Evolutionary conservation across 306 rosid genomes (phyloP), one percentile per base, ranked within the genome.

Genomic region (Cucumis sativus): DNA sequence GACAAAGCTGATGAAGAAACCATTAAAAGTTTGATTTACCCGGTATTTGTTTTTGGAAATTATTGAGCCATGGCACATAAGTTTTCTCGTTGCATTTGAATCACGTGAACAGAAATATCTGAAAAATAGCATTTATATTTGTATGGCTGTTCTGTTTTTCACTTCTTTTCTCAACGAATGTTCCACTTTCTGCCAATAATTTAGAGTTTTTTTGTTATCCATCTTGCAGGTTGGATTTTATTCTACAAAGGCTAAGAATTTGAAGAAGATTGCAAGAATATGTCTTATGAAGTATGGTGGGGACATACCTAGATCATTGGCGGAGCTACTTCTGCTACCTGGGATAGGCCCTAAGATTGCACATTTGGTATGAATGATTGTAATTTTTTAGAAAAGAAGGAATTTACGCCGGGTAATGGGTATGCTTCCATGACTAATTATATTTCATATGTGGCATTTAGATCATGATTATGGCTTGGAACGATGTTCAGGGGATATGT

Each of bases 301-400:
- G 61, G 98, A 94, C 84, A 89, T 94, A 88, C 97, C 98, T 60
- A 81, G 83, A 82, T 79, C 97, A 63, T 82, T 91, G 79, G 92
- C 88, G 82, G 96, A 91, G 65, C 91, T 94, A 63, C 98, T 94
- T 74, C 81, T 82, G 60, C 97, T 94, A 76, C 97, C 97, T 56
- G 97, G 98, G 64, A 93, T 94, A 71, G 98, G 98, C 71, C 98
- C 98, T 68, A 94, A 94, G 89, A 94, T 94, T 85, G 98, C 97
- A 81, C 96, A 94, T 88, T 83, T 94, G 95, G 97, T 94, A 84
- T 75, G 67, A 62, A 51, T 77, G 40, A 63, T 74, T 73, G 30
- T 78, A 64, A 6, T 30, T 75, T 33, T 21, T 78, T 76, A 64
- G 80, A 82, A 65, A 78, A 63, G 62, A 60, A 43, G 57, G 7